Evolutionary conservation across 257 asterid genomes (phyloP), one percentile per base, ranked within the genome.

Genomic region (Forsythia suspensa): DNA sequence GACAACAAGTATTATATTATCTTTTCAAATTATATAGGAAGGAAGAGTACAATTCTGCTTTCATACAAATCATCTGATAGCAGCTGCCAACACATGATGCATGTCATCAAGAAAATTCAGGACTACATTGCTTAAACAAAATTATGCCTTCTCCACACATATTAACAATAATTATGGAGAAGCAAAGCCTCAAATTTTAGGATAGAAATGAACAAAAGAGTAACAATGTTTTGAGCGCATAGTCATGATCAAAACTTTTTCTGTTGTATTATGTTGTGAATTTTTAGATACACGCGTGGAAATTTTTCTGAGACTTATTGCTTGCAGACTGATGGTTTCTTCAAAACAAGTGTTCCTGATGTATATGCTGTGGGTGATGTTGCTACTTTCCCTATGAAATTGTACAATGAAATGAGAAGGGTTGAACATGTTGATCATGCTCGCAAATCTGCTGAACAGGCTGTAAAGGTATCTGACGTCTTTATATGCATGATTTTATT

Each of bases 281-380:
- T 69, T 72, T 48, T 51, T 18, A 8, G n/a, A 20, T 36, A 12
- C 18, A 2, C 36, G 5, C 59, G 16, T 72, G 68, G 59, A 68
- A 48, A 76, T 82, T 69, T 12, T 46, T 46, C 4, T 77, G 8
- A 80, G 78, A 13, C 74, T 12, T 52, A 74, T 63, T 83, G 69
- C 66, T 84, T 91, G 88, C 96, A 94, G 98, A 90, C 97, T 38
- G 97, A 94, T 86, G 88, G 76, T 6, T 94, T 90, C 91, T 92
- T 94, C 88, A 92, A 90, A 81, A 88, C 98, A 34, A 94, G 89
- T 46, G 59, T 83, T 39, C 92, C 97, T 39, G 92, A 83, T 86
- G 97, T 94, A 61, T 94, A 92, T 77, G 98, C 98, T 21, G 98
- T 92, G 43, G 98, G 97, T 69, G 98, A 94, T 88, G 96, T 92